phyloP scores from a whole-genome alignment of 164 flowering plant species.

The Buxus sempervirens region DNA sequence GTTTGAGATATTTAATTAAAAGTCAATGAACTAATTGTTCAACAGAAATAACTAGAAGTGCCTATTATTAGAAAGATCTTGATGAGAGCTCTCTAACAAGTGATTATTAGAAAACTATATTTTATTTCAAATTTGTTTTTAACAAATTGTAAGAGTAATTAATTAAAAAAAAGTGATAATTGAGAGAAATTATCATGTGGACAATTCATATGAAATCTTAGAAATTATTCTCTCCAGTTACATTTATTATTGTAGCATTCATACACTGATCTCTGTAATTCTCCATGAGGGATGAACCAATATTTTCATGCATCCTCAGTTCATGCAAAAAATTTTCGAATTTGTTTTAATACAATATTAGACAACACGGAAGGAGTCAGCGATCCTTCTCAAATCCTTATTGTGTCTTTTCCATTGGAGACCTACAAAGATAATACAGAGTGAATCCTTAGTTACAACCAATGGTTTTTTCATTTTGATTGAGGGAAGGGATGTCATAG shows the following conservation, averaged over 20 bases:
- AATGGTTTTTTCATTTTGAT: background rate
- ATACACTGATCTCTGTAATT: background rate
- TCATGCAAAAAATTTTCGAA: background rate
- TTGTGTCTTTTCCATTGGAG: constrained; percentile 95
- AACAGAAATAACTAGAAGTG: too few relatives aligned
- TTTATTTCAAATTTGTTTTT: too few relatives aligned
- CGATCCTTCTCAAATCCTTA: constrained; percentile 66
- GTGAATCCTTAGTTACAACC: background rate
- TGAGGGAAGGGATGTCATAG: background rate
- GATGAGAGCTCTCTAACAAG: too few relatives aligned
- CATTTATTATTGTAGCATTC: too few relatives aligned
- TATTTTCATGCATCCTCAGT: background rate
- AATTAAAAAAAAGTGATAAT: too few relatives aligned
- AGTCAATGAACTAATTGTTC: too few relatives aligned
- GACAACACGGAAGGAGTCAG: constrained; percentile 79
- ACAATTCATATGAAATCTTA: background rate
- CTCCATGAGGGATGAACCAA: too few relatives aligned
- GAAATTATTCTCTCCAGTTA: background rate
- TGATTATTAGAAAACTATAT: too few relatives aligned
- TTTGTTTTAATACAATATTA: constrained; percentile 12
- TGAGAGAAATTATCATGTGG: background rate
- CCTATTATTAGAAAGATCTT: too few relatives aligned
- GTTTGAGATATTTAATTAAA: too few relatives aligned
- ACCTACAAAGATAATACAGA: constrained; percentile 41
- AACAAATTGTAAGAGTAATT: too few relatives aligned